Base-by-base conservation (phyloP, 352 stramenopile genomes). In the Phytophthora podocarpi region DNA sequence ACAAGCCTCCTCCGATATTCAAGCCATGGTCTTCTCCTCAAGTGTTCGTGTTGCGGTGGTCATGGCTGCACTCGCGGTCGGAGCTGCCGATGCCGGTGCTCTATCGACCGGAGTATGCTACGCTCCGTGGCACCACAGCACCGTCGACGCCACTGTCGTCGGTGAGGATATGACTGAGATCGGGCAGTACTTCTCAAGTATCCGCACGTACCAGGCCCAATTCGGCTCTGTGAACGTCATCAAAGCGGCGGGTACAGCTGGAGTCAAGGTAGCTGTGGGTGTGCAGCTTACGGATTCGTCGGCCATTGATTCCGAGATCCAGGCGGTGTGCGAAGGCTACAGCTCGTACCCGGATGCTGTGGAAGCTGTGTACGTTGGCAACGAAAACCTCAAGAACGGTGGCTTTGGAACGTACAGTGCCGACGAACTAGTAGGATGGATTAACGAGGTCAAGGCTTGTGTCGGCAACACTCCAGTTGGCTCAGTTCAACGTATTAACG, bases 161-260 rank as follows among this genome's bases (percentile, higher is more conserved):
- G 47, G 36, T 16, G 48, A 58, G 9, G 78, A 87, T 50, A 68
- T 87, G 37, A 42, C 48, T 5, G 43, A 81, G 47, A 66, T 85
- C 31, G 63, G 39, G 12, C 49, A 81, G 53, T 74, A 81, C 43
- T 93, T 92, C 40, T 74, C 69, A 2, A 73, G 69, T 49, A 64
- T 94, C 23, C 85, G 85, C 49, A 91, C 85, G 30, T 94, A 76
- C 71, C 77, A 92, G 56, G 76, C 85, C 21, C 74, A 79, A 47
- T 90, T 92, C 52, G 76, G 59, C 43, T 54, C 49, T 34, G 53
- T 82, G 15, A 92, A 91, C 55, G 74, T 78, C 5, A 79, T 90
- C 24, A 57, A 80, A n/a, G 56, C 67, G 15, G 82, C 79, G 2
- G 66, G 73, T 18, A 47, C 49, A 20, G 74, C 75, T 39, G 79